Base-by-base conservation (phyloP, 2,329 filamentous ascomycete species). In the Aspergillus sp. region DNA sequence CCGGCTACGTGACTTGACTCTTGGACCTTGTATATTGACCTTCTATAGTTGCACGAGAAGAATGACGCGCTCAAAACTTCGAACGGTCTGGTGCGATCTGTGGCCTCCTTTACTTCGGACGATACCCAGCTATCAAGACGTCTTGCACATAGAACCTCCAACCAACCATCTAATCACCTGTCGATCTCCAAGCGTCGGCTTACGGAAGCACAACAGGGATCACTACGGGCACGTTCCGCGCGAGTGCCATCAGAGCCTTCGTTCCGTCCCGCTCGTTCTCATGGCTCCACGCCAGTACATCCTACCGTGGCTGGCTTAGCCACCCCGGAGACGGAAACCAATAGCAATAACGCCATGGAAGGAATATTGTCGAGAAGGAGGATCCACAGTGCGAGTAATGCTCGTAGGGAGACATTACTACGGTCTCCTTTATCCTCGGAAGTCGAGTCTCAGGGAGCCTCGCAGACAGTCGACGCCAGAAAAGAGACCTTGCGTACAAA, bases 141-240 rank as follows among this genome's bases (percentile, higher is more conserved):
- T 39, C 67, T 71, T 47, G 65, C 65, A 13, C 56, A 68, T 8
- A 65, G 67, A 57, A 58, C 68, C 12, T 66, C 68, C 36, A 70
- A 60, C 47, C 72, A 70, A 32, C 60, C 68, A 6, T 66, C 70
- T 5, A 69, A 59, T 52, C 50, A 65, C 28, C 65, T 63, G 12
- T 62, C 71, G 32, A 70, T 60, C 47, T 60, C 70, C 58, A 78
- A 79, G 65, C 81, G 84, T 69, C 82, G 83, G 8, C 80, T 85
- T 60, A 78, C 80, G 36, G 85, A 87, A 69, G 80, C 81, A 57
- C 82, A 79, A 50, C 82, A 83, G 72, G 74, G 79, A 58, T 80
- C 76, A 43, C 69, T 65, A 8, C 71, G 68, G 25, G 63, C 67
- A 13, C 71, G 72, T 59, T 63, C 69, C 41, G 61, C 62, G 30